Evolutionary conservation across 2,329 filamentous ascomycete genomes (phyloP).

Genomic region (Ophiobolus disseminans): DNA sequence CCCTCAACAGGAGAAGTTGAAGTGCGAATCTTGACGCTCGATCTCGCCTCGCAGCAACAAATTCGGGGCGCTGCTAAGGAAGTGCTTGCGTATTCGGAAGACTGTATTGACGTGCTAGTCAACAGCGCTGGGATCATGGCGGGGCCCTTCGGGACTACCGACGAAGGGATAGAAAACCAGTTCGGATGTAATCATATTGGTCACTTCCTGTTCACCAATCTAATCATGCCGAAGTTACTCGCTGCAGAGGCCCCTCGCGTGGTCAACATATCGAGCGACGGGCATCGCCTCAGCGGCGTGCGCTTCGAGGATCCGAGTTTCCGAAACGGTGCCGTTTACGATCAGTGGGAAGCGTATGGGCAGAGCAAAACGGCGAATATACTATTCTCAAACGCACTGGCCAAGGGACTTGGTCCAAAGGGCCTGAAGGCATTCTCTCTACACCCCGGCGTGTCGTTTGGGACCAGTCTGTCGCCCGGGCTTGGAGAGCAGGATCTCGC

Average conservation of each 20-base stretch:
- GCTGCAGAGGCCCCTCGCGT: conserved; percentile 44
- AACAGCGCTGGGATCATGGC: conserved; percentile 52
- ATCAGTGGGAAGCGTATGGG: conserved; percentile 56
- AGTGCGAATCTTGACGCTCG: conserved; percentile 40
- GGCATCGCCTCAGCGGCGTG: conserved; percentile 49
- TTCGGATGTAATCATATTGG: conserved; percentile 60
- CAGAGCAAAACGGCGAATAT: conserved; percentile 63
- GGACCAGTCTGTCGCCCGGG: conserved; percentile 29
- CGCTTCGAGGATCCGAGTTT: conserved; percentile 55
- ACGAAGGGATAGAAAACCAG: conserved; percentile 49
- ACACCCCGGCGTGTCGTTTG: conserved; percentile 38
- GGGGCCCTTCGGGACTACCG: conserved; percentile 31
- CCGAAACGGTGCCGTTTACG: conserved; percentile 50
- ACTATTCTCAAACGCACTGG: conserved; percentile 33
- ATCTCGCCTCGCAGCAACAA: conserved; percentile 47
- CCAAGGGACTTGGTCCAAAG: conserved; percentile 26
- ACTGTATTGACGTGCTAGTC: conserved; percentile 53
- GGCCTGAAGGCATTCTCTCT: conserved; percentile 37
- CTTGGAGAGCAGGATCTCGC: conserved; percentile 29
- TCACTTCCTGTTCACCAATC: conserved; percentile 56
- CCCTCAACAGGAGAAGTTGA: conserved; percentile 42
- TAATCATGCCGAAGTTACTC: conserved; percentile 54
- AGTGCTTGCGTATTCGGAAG: conserved; percentile 35
- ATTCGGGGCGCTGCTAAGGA: conserved; percentile 45
- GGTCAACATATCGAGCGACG: conserved; percentile 53